Percentiles rank a stretch among this genome's conserved stretches.
Evolutionary conservation across 768 basidiomycete genomes (phyloP).

Genomic region (Rhodotorula paludigena): DNA sequence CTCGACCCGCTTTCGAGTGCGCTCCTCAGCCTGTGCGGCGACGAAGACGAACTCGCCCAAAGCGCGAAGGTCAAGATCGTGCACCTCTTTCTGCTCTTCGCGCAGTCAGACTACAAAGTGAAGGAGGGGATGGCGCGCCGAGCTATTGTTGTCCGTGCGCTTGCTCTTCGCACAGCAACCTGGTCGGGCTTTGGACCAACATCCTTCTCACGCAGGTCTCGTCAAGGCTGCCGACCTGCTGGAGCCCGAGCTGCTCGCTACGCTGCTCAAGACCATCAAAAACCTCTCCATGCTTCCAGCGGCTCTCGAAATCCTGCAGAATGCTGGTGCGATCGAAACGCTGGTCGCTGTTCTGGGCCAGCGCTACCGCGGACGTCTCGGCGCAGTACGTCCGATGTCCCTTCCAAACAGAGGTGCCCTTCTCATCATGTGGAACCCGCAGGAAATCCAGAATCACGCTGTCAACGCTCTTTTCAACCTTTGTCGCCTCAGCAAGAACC

Average conservation of each 20-base stretch:
- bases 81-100: slow-evolving; percentile 81
- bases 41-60: slow-evolving; percentile 58
- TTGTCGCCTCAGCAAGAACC: slow-evolving; percentile 83
- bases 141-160: slow-evolving; percentile 79
- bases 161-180: too few species aligned
- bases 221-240: slow-evolving; percentile 80
- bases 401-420: too few species aligned
- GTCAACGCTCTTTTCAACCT: slow-evolving; percentile 97
- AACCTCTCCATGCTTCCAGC: slow-evolving; percentile 91
- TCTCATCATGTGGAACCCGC: background rate
- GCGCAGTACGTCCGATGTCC: slow-evolving; percentile 56
- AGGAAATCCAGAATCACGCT: slow-evolving; percentile 97
- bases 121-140: slow-evolving; percentile 85
- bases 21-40: slow-evolving; percentile 72
- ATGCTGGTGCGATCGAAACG: slow-evolving; percentile 88
- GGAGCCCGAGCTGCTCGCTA: slow-evolving; percentile 79
- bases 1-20: slow-evolving; percentile 88
- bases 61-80: slow-evolving; percentile 79
- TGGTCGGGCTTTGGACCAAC: too few species aligned
- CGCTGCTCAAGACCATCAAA: slow-evolving; percentile 89
- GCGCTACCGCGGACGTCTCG: slow-evolving; percentile 69
- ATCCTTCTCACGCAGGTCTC: slow-evolving; percentile 56
- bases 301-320: slow-evolving; percentile 86
- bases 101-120: slow-evolving; percentile 88
- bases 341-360: slow-evolving; percentile 79